A percentile compares a stretch with the other conserved stretches of the same genome.
Conservation (phyloP, 371 early-diverging fungal genomes). For the Mucor velutinosus region DNA sequence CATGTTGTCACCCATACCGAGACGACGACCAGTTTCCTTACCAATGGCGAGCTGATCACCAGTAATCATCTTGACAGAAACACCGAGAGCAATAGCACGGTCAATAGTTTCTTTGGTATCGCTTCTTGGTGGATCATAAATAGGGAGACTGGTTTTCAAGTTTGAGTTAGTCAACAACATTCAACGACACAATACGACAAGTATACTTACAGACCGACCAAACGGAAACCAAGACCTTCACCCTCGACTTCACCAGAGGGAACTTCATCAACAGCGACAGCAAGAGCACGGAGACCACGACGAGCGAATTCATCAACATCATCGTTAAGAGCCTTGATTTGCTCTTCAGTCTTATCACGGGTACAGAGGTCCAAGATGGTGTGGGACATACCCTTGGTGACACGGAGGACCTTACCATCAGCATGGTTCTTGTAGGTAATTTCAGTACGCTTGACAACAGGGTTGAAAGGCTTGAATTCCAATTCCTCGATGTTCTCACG, state of each 20-base stretch:
- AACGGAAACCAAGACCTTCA: conserved; percentile 57
- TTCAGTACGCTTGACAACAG: conserved; percentile 87
- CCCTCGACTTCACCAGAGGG: conserved; percentile 51
- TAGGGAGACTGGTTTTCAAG: no score
- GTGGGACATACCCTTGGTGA: conserved; percentile 79
- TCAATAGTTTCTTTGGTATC: conserved; percentile 86
- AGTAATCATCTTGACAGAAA: conserved; percentile 95
- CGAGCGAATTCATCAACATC: conserved; percentile 78
- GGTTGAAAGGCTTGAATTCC: conserved; percentile 90
- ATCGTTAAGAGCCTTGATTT: conserved; percentile 59
- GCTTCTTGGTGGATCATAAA: conserved; percentile 91
- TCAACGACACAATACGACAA: no score
- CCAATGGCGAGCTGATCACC: conserved; percentile 95
- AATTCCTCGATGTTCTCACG: conserved; percentile 71
- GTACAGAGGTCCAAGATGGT: conserved; percentile 73
- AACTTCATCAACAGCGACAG: conserved; percentile 73
- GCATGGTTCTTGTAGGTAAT: conserved; percentile 68
- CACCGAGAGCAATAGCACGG: conserved; percentile 84
- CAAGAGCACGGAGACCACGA: conserved; percentile 87
- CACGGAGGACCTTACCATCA: conserved; percentile 67
- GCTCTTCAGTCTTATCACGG: conserved; percentile 68
- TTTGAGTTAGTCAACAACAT: no score
- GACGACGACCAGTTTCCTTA: conserved; percentile 81
- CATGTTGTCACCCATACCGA: conserved; percentile 78
- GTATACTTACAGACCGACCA: conserved; percentile 73